Conservation (phyloP, 345 rosid species). For the Populus pruinosa region DNA sequence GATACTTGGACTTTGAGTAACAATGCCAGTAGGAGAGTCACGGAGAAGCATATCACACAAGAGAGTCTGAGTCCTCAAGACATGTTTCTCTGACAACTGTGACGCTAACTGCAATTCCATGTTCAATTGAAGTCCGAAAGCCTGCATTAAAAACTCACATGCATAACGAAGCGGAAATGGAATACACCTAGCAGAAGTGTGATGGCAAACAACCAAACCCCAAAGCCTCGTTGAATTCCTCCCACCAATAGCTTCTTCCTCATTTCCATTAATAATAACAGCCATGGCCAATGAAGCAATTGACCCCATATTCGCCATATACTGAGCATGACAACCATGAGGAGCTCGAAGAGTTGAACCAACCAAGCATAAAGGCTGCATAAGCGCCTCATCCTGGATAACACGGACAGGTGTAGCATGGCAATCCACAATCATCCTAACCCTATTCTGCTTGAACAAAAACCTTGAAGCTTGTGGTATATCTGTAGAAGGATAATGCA, state of each 20-base stretch:
- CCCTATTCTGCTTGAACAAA: conserved; percentile 92
- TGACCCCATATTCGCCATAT: conserved; percentile 96
- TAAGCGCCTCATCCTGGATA: conserved; percentile 66
- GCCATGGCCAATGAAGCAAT: conserved; percentile 88
- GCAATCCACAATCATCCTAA: conserved; percentile 95
- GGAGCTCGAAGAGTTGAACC: conserved; percentile 98
- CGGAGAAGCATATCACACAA: conserved; percentile 98
- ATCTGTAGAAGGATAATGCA: conserved; percentile 97
- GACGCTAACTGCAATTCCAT: conserved; percentile 95
- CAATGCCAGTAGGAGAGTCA: conserved; percentile 88
- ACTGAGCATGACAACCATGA: conserved; percentile 94
- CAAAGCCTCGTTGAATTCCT: conserved; percentile 78
- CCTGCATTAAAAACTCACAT: conserved; percentile 98
- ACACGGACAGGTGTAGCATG: conserved; percentile 56
- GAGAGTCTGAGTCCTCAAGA: conserved; percentile 87
- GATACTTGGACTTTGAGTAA: conserved; percentile 91
- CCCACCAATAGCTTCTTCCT: conserved; percentile 67
- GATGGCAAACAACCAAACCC: conserved; percentile 99
- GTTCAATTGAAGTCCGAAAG: conserved; percentile 91
- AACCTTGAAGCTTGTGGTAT: conserved; percentile 96
- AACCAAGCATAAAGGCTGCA: conserved; percentile 90
- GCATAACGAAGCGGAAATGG: conserved; percentile 95
- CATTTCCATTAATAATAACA: conserved; percentile 79
- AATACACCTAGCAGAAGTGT: conserved; percentile 82
- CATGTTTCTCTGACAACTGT: conserved; percentile 82